Base-by-base conservation (phyloP, 768 basidiomycete species). In the Termitomyces sp. region DNA sequence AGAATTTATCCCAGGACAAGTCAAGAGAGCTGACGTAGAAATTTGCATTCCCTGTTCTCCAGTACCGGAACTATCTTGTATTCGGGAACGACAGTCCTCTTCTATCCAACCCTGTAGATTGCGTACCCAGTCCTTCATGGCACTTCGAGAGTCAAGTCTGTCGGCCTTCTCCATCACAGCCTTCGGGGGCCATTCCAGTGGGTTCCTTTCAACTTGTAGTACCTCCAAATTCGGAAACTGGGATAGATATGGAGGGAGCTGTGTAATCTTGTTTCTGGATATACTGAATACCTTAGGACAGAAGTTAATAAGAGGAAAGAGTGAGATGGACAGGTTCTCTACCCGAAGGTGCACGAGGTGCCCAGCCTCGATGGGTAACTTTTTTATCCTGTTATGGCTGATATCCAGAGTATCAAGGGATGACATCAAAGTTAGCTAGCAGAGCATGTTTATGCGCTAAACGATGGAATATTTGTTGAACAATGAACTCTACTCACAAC, bases 391-490 rank as follows among this genome's bases (percentile, higher is more conserved):
- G 75, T 99, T 99, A 63, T 91, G 86, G 63, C 93, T 95, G 45
- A 99, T 81, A 71, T 99, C 97, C 62, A 99, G 76, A 59, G 95
- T 96, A 73, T 99, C 96, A 56, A 99, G 79, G 6, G 88, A 88
- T 3, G 88, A 85, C 76, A 98, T 86, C 18, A 84, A 75, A 47
- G 91, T 93, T 46, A 97, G 78, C 95, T 96, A 61, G 16, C 48
- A 49, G 47, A 9, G 15, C n/a, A 45, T 68, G 64, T 13, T 46
- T 16, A 57, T 42, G 36, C 27, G 30, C 9, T 57, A n/a, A 49
- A 60, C 7, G 31, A 41, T 54, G 13, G 6, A 44, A 58, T 30
- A 61, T 58, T 37, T 27, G 51, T 51, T 45, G 15, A 46, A 62
- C 27, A 34, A 50, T 57, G 42, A 44, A 81, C 92, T 65, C 12